phyloP scores from a whole-genome alignment of 345 rosid genomes.

The Pseudoturritis turrita region DNA sequence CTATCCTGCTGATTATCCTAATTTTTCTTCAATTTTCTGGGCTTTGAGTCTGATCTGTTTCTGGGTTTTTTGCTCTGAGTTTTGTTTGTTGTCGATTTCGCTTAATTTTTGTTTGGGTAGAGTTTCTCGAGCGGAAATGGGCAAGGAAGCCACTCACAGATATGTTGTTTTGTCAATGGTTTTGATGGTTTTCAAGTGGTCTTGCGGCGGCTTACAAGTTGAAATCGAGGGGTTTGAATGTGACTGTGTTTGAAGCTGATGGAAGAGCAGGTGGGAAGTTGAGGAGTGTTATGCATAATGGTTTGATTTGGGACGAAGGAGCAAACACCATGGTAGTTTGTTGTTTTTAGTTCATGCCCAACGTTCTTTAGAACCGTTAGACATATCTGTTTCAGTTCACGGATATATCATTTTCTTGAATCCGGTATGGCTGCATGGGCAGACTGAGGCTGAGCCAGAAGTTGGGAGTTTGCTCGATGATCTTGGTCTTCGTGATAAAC shows the following conservation, averaged over 20 bases:
- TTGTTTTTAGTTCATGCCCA: not conserved
- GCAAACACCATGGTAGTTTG: conserved; percentile 80
- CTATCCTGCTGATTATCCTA: not conserved
- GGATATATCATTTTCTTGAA: not conserved
- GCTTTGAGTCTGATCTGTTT: not conserved
- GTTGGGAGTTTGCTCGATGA: conserved; percentile 65
- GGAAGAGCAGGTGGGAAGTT: conserved; percentile 84
- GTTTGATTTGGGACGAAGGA: conserved; percentile 89
- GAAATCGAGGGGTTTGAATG: conserved; percentile 71
- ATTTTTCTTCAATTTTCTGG: not conserved
- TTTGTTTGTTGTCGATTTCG: not conserved
- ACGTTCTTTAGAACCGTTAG: not conserved
- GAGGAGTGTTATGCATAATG: conserved; percentile 55
- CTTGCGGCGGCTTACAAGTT: conserved; percentile 92
- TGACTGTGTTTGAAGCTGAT: conserved; percentile 82
- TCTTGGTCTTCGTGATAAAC: conserved; percentile 77
- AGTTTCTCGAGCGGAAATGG: not conserved
- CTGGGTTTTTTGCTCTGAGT: not conserved
- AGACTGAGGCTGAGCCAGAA: conserved; percentile 86
- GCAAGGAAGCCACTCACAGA: not conserved
- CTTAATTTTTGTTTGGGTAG: not conserved
- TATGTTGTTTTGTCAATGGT: not conserved
- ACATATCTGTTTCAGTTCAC: not conserved
- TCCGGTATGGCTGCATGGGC: conserved; percentile 14
- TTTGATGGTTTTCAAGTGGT: conserved; percentile 43